phyloP scores from a whole-genome alignment of 106 monocot species.

The Hemerocallis citrina region DNA sequence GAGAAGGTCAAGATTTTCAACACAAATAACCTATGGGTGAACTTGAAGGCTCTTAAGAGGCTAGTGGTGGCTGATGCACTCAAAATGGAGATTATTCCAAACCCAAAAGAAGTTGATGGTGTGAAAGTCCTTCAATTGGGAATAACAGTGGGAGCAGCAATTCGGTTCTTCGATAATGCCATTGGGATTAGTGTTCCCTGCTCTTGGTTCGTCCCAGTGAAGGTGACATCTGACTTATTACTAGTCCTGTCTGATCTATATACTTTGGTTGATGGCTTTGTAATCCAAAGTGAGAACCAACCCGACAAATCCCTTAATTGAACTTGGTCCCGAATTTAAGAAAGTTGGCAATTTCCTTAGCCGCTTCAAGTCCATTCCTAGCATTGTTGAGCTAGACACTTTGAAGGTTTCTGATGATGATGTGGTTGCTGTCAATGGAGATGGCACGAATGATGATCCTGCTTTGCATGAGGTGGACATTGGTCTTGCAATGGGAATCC shows the following conservation, averaged over 20 bases:
- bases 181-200: slow-evolving; percentile 87
- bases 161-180: slow-evolving; percentile 90
- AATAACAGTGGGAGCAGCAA: slow-evolving; percentile 95
- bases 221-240: slow-evolving; percentile 86
- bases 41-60: slow-evolving; percentile 85
- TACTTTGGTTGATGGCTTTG: slow-evolving; percentile 78
- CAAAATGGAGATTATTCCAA: slow-evolving; percentile 99
- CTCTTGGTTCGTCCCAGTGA: slow-evolving; percentile 83
- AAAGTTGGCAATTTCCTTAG: slow-evolving; percentile 90
- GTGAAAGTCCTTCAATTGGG: slow-evolving; percentile 96
- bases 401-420: slow-evolving; percentile 94
- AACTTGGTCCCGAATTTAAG: slow-evolving; percentile 91
- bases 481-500: too few species aligned
- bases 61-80: slow-evolving; percentile 90
- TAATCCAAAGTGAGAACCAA: slow-evolving; percentile 67
- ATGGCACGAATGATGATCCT: too few species aligned
- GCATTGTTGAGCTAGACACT: slow-evolving; percentile 92
- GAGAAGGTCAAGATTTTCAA: slow-evolving; percentile 99
- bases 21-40: slow-evolving; percentile 97
- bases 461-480: too few species aligned
- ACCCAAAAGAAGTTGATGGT: slow-evolving; percentile 99
- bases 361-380: slow-evolving; percentile 97
- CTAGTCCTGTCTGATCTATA: slow-evolving; percentile 99
- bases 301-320: slow-evolving; percentile 76
- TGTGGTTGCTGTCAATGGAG: too few species aligned